Percentiles rank a stretch among this genome's conserved stretches.
phyloP scores from a whole-genome alignment of 495 filamentous ascomycete genomes.

The Pyrenula aspistea region DNA sequence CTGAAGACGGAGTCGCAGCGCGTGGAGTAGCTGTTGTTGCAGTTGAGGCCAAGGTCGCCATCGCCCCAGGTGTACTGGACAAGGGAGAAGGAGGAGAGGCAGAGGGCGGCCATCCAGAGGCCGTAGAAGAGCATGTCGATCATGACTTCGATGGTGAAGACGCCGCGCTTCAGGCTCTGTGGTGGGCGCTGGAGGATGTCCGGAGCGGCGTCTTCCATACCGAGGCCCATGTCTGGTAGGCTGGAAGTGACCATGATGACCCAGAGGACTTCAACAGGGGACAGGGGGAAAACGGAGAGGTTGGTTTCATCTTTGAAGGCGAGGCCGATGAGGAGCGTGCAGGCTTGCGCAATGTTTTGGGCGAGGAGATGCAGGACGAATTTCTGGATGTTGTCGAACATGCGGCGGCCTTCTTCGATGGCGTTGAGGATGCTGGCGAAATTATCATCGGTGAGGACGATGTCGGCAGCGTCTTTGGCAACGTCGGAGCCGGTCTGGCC shows the following conservation, averaged over 20 bases:
- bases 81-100: conserved; percentile 49
- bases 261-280: conserved; percentile 67
- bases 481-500: conserved; percentile 67
- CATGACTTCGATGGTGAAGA: conserved; percentile 59
- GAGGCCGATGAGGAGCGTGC: conserved; percentile 56
- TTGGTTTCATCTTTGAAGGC: conserved; percentile 52
- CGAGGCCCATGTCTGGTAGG: conserved; percentile 63
- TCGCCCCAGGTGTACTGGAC: conserved; percentile 57
- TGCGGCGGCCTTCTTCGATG: conserved; percentile 57
- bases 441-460: conserved; percentile 74
- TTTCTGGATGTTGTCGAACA: conserved; percentile 72
- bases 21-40: conserved; percentile 44
- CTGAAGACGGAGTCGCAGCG: conserved; percentile 58
- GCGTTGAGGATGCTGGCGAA: conserved; percentile 72
- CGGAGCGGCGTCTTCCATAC: conserved; percentile 53
- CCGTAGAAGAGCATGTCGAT: conserved; percentile 60
- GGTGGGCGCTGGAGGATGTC: conserved; percentile 59
- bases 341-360: conserved; percentile 61
- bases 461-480: conserved; percentile 74
- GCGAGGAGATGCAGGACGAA: conserved; percentile 63
- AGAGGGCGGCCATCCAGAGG: conserved; percentile 56
- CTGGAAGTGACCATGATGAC: conserved; percentile 68
- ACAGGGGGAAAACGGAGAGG: conserved; percentile 59
- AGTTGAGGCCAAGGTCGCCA: conserved; percentile 47
- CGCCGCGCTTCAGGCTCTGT: conserved; percentile 49